Evolutionary conservation across 2,329 filamentous ascomycete genomes (phyloP).

Genomic region (Cercospora berteroae): DNA sequence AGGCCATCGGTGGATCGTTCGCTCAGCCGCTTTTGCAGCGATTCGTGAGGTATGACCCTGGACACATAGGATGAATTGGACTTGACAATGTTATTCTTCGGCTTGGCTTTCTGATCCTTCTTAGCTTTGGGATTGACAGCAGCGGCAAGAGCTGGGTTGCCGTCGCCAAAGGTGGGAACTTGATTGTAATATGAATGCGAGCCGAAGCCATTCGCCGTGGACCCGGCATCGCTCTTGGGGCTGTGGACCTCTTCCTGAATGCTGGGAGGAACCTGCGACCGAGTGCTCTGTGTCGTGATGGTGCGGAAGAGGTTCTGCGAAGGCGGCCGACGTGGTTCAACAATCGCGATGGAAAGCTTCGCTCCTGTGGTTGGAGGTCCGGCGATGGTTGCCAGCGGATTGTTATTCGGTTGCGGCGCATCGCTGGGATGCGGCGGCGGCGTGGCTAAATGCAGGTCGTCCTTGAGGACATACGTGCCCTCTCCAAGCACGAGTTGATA

Average conservation of each 20-base stretch:
- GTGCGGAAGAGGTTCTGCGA: slow-evolving; percentile 45
- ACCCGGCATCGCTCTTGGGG: slow-evolving; percentile 47
- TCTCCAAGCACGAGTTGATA: slow-evolving; percentile 91
- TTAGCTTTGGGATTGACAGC: slow-evolving; percentile 62
- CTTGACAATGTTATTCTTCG: slow-evolving; percentile 97
- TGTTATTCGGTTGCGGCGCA: slow-evolving; percentile 79
- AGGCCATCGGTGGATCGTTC: slow-evolving; percentile 77
- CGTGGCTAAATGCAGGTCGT: slow-evolving; percentile 88
- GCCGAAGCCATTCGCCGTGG: slow-evolving; percentile 40
- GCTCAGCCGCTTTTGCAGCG: slow-evolving; percentile 70
- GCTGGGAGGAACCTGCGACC: slow-evolving; percentile 42
- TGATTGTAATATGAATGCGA: slow-evolving; percentile 34
- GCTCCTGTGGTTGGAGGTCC: slow-evolving; percentile 82
- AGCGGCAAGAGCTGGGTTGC: slow-evolving; percentile 69
- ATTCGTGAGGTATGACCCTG: slow-evolving; percentile 88
- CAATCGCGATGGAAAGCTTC: slow-evolving; percentile 72
- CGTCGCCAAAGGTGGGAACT: slow-evolving; percentile 75
- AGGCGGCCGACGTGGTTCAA: slow-evolving; percentile 56
- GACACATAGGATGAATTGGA: slow-evolving; percentile 98
- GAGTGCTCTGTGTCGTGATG: slow-evolving; percentile 42
- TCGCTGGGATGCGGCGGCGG: slow-evolving; percentile 95
- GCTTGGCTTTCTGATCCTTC: slow-evolving; percentile 74
- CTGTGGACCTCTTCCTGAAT: slow-evolving; percentile 50
- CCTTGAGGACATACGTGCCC: slow-evolving; percentile 86
- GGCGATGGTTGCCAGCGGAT: slow-evolving; percentile 82